phyloP scores from a whole-genome alignment of 257 asterid species.

The Penstemon davidsonii region DNA sequence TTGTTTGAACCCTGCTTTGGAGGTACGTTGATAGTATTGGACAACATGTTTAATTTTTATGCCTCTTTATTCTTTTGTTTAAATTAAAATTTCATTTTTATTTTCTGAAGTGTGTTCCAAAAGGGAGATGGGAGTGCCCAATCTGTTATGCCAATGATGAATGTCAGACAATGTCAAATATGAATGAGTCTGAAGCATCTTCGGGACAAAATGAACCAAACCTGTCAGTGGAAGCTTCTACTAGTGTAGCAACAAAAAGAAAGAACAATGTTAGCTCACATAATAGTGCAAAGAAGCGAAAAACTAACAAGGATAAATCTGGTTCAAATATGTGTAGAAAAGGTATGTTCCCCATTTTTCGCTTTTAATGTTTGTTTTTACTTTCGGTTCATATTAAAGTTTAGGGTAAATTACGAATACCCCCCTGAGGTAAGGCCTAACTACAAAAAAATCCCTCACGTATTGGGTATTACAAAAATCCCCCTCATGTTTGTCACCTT shows the following conservation, averaged over 20 bases:
- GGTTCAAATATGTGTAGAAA: constrained; percentile 32
- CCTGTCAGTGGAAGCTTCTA: constrained; percentile 35
- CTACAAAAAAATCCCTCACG: no score
- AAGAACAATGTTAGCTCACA: constrained; percentile 32
- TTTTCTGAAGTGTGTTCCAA: constrained; percentile 19
- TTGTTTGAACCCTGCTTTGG: constrained; percentile 72
- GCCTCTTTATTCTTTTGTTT: neutral
- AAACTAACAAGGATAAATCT: constrained; percentile 39
- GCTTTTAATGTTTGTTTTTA: constrained; percentile 8
- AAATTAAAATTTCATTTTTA: constrained; percentile 11
- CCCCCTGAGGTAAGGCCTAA: no score
- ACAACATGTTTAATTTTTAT: neutral
- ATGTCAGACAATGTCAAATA: no score
- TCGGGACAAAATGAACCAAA: constrained; percentile 13
- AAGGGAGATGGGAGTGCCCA: constrained; percentile 27
- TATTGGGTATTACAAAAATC: no score
- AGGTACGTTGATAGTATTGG: constrained; percentile 35
- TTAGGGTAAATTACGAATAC: no score
- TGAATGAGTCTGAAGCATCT: constrained; percentile 32
- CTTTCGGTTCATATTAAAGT: constrained; percentile 19
- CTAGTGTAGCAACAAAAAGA: constrained; percentile 43
- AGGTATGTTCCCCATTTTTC: constrained; percentile 16
- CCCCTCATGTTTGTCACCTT: no score
- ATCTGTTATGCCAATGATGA: neutral
- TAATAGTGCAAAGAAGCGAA: constrained; percentile 38